These are phyloP conservation scores for Quercus glauca DNA, from an alignment of 306 rosid species.

Conservation along the genomic window DNA sequence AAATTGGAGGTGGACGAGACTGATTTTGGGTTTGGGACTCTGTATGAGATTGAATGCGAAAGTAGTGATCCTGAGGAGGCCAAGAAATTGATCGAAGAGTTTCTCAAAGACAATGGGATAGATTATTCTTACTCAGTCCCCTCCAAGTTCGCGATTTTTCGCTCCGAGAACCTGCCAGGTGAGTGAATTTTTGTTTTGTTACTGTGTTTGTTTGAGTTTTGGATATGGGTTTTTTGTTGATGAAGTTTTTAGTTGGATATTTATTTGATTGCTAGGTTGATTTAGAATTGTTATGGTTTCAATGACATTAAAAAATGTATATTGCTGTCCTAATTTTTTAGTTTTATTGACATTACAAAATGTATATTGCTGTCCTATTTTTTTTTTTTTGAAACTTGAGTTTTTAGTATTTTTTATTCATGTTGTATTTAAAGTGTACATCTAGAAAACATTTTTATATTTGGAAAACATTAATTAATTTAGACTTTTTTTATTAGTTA, in stretches of 20 bases:
- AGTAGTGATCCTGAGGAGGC: constrained; percentile 69
- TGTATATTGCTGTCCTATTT: too few relatives aligned
- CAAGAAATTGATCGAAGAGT: constrained; percentile 56
- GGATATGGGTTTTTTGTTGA: neutral
- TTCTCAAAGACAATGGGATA: constrained; percentile 64
- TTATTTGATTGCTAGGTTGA: neutral
- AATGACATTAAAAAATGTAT: too few relatives aligned
- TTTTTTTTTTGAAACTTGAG: too few relatives aligned
- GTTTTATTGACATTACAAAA: too few relatives aligned
- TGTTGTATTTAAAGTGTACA: too few relatives aligned
- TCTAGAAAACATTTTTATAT: too few relatives aligned
- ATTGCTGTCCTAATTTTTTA: too few relatives aligned
- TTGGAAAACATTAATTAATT: neutral
- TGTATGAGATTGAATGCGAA: constrained; percentile 90
- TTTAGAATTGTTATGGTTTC: neutral
- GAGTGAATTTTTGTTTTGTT: neutral
- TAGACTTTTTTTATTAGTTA: too few relatives aligned
- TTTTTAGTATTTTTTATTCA: too few relatives aligned
- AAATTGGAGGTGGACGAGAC: constrained; percentile 92
- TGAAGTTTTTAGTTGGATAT: neutral
- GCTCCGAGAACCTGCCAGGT: constrained; percentile 40
- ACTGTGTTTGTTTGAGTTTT: neutral
- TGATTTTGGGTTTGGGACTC: constrained; percentile 58
- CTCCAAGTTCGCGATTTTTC: constrained; percentile 73
- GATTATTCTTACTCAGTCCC: constrained; percentile 52